Evolutionary conservation across 495 filamentous ascomycete genomes (phyloP).

Genomic region (Barbatosphaeria neglecta): DNA sequence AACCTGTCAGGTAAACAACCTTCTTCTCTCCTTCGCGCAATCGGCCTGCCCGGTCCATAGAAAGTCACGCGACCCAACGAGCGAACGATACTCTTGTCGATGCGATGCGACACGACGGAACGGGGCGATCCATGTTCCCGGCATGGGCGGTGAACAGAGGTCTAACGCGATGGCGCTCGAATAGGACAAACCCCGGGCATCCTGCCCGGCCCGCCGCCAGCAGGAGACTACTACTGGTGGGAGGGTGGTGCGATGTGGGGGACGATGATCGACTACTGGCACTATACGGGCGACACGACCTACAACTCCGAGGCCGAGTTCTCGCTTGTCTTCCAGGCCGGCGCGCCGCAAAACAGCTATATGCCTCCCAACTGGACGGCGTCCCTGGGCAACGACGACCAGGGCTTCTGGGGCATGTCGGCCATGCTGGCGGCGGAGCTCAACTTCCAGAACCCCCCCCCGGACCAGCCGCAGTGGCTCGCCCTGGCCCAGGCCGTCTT

Average conservation of each 20-base stretch:
- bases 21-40: not conserved
- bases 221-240: conserved; percentile 36
- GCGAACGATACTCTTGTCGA: not conserved
- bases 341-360: conserved; percentile 43
- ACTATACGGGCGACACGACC: conserved; percentile 50
- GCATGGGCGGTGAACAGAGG: not conserved
- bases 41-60: not conserved
- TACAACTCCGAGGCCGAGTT: conserved; percentile 45
- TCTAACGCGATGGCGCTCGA: not conserved
- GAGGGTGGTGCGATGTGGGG: conserved; percentile 56
- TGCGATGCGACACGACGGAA: not conserved
- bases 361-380: conserved; percentile 56
- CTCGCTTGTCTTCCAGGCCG: conserved; percentile 43
- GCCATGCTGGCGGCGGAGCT: conserved; percentile 56
- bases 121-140: not conserved
- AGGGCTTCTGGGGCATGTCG: conserved; percentile 58
- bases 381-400: conserved; percentile 65
- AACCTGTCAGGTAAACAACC: conserved; percentile 32
- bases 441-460: conserved; percentile 45
- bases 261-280: conserved; percentile 58
- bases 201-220: conserved; percentile 42
- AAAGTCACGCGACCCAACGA: too few relatives aligned
- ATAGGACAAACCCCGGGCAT: conserved; percentile 53
- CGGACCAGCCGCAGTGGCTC: conserved; percentile 47
- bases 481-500: conserved; percentile 61